Evolutionary conservation across 768 basidiomycete species (phyloP), one percentile per base, ranked within the genome.

Genomic region (Trametopsis cervina): DNA sequence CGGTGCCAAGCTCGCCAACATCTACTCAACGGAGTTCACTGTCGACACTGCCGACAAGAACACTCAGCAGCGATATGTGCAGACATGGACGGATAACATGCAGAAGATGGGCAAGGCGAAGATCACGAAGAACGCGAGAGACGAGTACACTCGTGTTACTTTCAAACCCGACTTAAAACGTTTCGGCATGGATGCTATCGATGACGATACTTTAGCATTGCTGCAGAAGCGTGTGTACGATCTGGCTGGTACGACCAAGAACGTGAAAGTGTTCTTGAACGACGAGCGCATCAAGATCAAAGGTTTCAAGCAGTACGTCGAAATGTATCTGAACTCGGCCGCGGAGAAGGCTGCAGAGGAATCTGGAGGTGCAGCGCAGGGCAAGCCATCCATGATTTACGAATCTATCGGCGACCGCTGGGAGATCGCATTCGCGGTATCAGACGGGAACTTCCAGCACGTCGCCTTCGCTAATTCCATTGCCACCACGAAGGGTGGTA

Each of bases 401-500:
- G 96, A 98, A 62, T 72, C 78, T 49, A 70, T 91, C 55, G 74
- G 79, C 45, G 69, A 75, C 26, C 85, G 95, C 4, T 99, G 95
- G 95, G 96, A 98, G 61, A 76, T 97, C 40, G 95, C 86, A 2
- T 97, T 97, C 61, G 84, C 93, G 1, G 78, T 97, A 18, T 96
- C 95, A 1, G 92, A 97, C 49, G 94, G 94, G 7, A 70, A 80
- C 20, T 89, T 89, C 69, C 87, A 91, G 60, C 92, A 95, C 45
- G 91, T 99, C 40, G 95, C 96, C 20, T 99, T 97, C 60, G 93
- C 92, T 58, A 99, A 99, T 67, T 91, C 92, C 21, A 97, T 99
- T 57, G 82, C 94, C 4, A 99, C 96, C 2, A 89, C 77, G 50
- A 99, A 98, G 62, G 96, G 96, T 42, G 96, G 96, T 44, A 91